Base-by-base conservation (phyloP, 164 flowering plant species). In the Chimonanthus praecox region DNA sequence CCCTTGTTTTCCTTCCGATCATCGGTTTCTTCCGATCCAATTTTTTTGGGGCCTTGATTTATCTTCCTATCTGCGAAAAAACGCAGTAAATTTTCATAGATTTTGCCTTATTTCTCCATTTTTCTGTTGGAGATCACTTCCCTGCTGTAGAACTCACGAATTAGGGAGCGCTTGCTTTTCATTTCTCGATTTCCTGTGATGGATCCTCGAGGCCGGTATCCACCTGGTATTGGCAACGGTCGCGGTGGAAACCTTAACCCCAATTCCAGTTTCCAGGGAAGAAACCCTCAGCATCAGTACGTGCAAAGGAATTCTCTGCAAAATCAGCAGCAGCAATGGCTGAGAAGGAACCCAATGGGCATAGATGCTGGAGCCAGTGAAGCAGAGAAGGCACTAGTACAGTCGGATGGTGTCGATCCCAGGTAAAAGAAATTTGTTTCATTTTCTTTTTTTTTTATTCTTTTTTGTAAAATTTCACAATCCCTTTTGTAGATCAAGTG, bases 331-430 rank as follows among this genome's bases (percentile, higher is more conserved):
- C 97, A 92, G 81, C 83, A 75, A 47, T 90, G 96, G 99, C 77
- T 90, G 71, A 83, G 90, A 72, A 89, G 97, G 81, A 78, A 75
- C 51, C 90, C 83, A 72, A 71, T 81, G 76, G 87, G 83, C 21
- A 60, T 75, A 1, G 92, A 87, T 62, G 64, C 87, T 7, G 66
- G 72, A 16, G 84, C 81, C 2, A 89, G 85, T 10, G 97, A 94
- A 79, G 97, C 89, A 49, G 97, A 94, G 83, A 92, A 92, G 85
- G 87, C 97, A 3, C 89, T 94, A 3, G 89, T 94, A 3, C 97
- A 89, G 81, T 85, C 95, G 0, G 97, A 91, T 77, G 89, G 87
- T 33, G 81, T 83, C 5, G 95, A 90, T 79, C 77, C 89, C 5
- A 87, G 91, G 97, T 90, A 70, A 4, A 66, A 60, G 10, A 20